phyloP scores from a whole-genome alignment of 176 grass and related monocot species.

The Lolium multiflorum region DNA sequence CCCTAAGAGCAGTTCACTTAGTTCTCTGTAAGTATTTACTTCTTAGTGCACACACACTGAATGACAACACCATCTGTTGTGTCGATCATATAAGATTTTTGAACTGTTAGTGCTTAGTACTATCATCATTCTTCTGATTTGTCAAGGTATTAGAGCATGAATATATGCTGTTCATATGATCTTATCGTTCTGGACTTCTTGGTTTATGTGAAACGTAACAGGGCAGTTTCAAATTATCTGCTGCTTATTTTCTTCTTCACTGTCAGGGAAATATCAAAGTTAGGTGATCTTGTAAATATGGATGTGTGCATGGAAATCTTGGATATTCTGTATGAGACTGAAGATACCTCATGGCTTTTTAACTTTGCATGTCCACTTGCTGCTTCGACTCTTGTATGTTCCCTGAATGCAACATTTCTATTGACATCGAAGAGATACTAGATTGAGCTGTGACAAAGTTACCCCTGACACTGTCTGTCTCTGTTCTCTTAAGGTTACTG shows the following conservation, averaged over 20 bases:
- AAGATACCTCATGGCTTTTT: constrained; percentile 73
- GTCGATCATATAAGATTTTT: neutral
- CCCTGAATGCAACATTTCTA: constrained; percentile 28
- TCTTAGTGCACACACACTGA: neutral
- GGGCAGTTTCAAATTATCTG: constrained; percentile 8
- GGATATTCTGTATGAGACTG: constrained; percentile 89
- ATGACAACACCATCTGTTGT: constrained; percentile 3
- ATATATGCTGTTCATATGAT: constrained; percentile 42
- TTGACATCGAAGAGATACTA: neutral
- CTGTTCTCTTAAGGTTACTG: constrained; percentile 62
- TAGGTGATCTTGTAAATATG: constrained; percentile 69
- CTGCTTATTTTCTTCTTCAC: constrained; percentile 31
- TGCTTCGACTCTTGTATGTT: constrained; percentile 81
- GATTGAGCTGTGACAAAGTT: constrained; percentile 8
- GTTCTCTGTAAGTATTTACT: constrained; percentile 20
- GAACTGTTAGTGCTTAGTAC: neutral
- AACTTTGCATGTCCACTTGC: constrained; percentile 66
- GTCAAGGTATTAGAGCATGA: constrained; percentile 4
- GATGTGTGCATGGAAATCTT: constrained; percentile 88
- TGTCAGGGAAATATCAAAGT: constrained; percentile 75
- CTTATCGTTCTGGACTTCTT: constrained; percentile 32
- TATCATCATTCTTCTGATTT: neutral
- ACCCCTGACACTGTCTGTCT: constrained; percentile 15
- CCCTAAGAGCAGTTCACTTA: neutral
- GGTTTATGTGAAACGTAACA: constrained; percentile 4